Percentiles rank a stretch among this genome's conserved stretches.
phyloP scores from a whole-genome alignment of 2,329 filamentous ascomycete genomes.

The Hypoxylon sp. region DNA sequence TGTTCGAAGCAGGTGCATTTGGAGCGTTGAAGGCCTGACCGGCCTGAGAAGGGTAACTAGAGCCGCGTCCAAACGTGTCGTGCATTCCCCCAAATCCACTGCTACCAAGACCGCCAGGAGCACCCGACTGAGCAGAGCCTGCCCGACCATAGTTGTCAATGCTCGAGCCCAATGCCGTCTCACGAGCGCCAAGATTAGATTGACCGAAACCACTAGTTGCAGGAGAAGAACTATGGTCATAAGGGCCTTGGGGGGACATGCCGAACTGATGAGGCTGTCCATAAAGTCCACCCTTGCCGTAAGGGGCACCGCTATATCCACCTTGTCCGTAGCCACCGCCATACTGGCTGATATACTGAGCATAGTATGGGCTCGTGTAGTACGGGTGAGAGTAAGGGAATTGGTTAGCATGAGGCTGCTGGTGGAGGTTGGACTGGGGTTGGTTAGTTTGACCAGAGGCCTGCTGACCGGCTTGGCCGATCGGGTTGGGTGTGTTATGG shows the following conservation, averaged over 20 bases:
- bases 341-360: slow-evolving; percentile 67
- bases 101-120: slow-evolving; percentile 63
- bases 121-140: slow-evolving; percentile 62
- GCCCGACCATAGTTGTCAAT: slow-evolving; percentile 67
- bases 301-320: slow-evolving; percentile 63
- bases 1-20: slow-evolving; percentile 59
- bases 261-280: slow-evolving; percentile 67
- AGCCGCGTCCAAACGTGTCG: slow-evolving; percentile 67
- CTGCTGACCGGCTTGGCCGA: slow-evolving; percentile 66
- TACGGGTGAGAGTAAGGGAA: slow-evolving; percentile 58
- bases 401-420: slow-evolving; percentile 48
- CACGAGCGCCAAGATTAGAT: slow-evolving; percentile 64
- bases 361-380: slow-evolving; percentile 73
- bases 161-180: slow-evolving; percentile 63
- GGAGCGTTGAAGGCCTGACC: slow-evolving; percentile 66
- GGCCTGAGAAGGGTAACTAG: slow-evolving; percentile 67
- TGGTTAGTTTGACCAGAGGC: slow-evolving; percentile 52
- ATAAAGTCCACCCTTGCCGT: slow-evolving; percentile 68
- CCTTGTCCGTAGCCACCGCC: slow-evolving; percentile 66
- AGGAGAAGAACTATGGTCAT: slow-evolving; percentile 68
- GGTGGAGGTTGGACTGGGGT: slow-evolving; percentile 56
- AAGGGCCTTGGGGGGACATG: slow-evolving; percentile 68
- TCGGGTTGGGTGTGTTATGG: slow-evolving; percentile 89
- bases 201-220: slow-evolving; percentile 64
- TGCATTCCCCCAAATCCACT: slow-evolving; percentile 67